Conservation (phyloP, 768 basidiomycete genomes). For the Pisolithus orientalis region DNA sequence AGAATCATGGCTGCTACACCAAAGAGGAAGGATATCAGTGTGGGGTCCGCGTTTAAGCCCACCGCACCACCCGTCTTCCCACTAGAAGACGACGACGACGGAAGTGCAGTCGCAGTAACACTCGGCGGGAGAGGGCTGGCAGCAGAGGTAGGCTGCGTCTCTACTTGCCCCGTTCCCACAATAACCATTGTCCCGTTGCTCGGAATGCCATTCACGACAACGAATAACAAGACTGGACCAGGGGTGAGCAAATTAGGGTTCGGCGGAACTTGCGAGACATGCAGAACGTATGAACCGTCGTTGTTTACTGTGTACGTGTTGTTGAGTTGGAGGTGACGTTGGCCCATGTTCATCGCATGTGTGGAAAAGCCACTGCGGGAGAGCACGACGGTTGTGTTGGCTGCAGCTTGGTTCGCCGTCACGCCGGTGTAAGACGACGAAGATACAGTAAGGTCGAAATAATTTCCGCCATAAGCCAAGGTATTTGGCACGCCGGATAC, state of each 20-base stretch:
- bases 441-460: constrained; percentile 72
- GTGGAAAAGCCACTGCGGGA: constrained; percentile 84
- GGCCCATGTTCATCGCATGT: constrained; percentile 86
- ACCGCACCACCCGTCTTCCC: not conserved
- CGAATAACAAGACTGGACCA: constrained; percentile 79
- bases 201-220: constrained; percentile 81
- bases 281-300: constrained; percentile 72
- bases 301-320: constrained; percentile 75
- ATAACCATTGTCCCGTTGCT: constrained; percentile 72
- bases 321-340: constrained; percentile 76
- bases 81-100: not conserved
- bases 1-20: not conserved
- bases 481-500: constrained; percentile 66
- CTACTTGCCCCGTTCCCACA: constrained; percentile 76
- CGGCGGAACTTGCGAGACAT: constrained; percentile 78
- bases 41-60: not conserved
- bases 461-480: constrained; percentile 75
- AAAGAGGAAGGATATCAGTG: not conserved
- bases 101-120: constrained; percentile 23
- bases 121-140: constrained; percentile 36
- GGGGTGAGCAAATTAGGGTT: constrained; percentile 85
- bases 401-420: constrained; percentile 59
- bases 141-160: constrained; percentile 49
- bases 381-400: constrained; percentile 69
- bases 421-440: constrained; percentile 58